These are phyloP conservation scores for Diaporthe longicolla DNA, from an alignment of 2,329 filamentous ascomycete species.

Conservation along the genomic window DNA sequence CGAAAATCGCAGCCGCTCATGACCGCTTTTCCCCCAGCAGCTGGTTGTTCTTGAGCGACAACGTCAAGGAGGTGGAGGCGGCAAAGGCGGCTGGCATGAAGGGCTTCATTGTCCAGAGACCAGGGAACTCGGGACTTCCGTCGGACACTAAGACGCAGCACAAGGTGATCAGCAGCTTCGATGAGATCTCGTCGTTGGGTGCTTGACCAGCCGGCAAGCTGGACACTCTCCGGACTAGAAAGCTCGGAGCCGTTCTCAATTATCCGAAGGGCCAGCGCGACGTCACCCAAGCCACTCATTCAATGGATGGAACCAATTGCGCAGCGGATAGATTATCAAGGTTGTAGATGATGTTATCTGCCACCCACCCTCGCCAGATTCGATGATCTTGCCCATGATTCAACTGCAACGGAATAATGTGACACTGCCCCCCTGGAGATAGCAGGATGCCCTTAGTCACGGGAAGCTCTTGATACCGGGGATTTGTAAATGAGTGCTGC, in stretches of 20 bases:
- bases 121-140: constrained; percentile 77
- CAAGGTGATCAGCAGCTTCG: constrained; percentile 51
- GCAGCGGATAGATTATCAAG: background rate
- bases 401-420: background rate
- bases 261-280: background rate
- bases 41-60: constrained; percentile 88
- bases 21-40: constrained; percentile 62
- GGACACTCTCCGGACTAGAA: background rate
- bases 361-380: background rate
- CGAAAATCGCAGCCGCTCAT: constrained; percentile 69
- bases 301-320: constrained; percentile 3
- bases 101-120: constrained; percentile 73
- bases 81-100: constrained; percentile 75
- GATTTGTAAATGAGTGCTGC: background rate
- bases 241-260: background rate
- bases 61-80: constrained; percentile 77
- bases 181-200: constrained; percentile 43
- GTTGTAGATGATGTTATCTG: constrained; percentile 14
- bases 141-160: constrained; percentile 52
- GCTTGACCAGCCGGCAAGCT: background rate
- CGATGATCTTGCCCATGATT: background rate
- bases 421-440: background rate
- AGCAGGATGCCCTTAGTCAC: background rate
- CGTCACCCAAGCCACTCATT: background rate
- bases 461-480: background rate